These are phyloP conservation scores for Lolium perenne DNA, from an alignment of 176 grass and related monocot genomes.

Conservation along the genomic window DNA sequence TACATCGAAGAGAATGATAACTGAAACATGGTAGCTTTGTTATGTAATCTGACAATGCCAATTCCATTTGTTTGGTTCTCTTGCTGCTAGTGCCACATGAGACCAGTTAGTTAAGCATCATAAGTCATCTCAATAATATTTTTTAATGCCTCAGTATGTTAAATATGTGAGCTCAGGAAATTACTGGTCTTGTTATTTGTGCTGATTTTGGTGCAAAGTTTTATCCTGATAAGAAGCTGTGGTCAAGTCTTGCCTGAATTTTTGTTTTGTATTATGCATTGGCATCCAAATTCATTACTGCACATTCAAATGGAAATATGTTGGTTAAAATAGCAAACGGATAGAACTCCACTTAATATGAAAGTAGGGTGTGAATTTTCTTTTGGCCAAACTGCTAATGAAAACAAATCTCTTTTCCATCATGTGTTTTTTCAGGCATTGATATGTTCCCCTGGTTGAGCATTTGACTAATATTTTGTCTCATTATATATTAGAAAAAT, in stretches of 20 bases:
- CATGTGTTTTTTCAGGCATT: not conserved
- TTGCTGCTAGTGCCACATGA: conserved; percentile 23
- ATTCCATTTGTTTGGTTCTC: conserved; percentile 27
- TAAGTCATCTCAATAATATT: not conserved
- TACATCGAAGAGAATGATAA: not conserved
- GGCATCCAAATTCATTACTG: not conserved
- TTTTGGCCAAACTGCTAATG: not conserved
- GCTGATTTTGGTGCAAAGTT: not conserved
- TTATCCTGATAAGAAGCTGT: conserved; percentile 16
- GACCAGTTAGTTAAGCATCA: conserved; percentile 10
- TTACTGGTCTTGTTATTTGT: conserved; percentile 12
- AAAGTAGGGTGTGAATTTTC: not conserved
- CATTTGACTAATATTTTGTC: conserved; percentile 2
- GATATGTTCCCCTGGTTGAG: not conserved
- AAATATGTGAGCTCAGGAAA: not conserved
- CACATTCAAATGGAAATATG: conserved; percentile 13
- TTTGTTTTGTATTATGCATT: not conserved
- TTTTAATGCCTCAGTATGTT: not conserved
- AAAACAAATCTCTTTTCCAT: not conserved
- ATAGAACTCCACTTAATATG: not conserved
- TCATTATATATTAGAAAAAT: conserved; percentile 2
- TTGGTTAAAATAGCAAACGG: not conserved
- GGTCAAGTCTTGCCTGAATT: not conserved
- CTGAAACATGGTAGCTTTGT: not conserved
- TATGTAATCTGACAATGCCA: not conserved